phyloP scores from a whole-genome alignment of 2,329 filamentous ascomycete species.

The Hymenoscyphus infarciens region DNA sequence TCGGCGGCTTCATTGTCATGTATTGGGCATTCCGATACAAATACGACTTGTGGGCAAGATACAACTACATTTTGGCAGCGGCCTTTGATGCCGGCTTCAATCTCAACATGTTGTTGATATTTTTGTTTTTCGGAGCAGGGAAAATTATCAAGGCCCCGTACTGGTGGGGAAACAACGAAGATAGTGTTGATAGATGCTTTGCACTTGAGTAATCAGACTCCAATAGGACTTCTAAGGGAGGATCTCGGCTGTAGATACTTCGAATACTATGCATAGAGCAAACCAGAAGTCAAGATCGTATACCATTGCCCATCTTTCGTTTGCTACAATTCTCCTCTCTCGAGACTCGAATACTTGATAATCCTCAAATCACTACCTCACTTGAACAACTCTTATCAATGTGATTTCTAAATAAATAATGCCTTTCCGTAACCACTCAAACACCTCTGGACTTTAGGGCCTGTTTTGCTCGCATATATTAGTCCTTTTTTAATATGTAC shows the following conservation, averaged over 20 bases:
- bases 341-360: too few species aligned
- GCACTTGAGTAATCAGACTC: conserved; percentile 36
- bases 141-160: conserved; percentile 56
- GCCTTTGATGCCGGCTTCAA: conserved; percentile 62
- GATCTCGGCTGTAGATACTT: neutral
- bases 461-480: too few species aligned
- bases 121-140: conserved; percentile 54
- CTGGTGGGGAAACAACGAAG: conserved; percentile 60
- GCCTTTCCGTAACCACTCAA: too few species aligned
- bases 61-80: conserved; percentile 59
- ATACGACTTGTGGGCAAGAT: conserved; percentile 55
- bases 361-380: too few species aligned
- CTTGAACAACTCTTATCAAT: too few species aligned
- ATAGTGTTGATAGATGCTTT: conserved; percentile 57
- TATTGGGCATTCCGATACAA: conserved; percentile 53
- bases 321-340: too few species aligned
- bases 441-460: too few species aligned
- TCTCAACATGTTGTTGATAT: conserved; percentile 60
- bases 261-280: neutral
- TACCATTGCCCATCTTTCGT: too few species aligned
- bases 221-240: neutral
- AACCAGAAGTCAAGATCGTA: neutral
- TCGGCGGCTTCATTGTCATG: conserved; percentile 60
- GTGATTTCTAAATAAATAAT: too few species aligned
- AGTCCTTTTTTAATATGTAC: too few species aligned